Conservation (phyloP, 192 early-diverging fungal genomes). For the Coemansia sp. region DNA sequence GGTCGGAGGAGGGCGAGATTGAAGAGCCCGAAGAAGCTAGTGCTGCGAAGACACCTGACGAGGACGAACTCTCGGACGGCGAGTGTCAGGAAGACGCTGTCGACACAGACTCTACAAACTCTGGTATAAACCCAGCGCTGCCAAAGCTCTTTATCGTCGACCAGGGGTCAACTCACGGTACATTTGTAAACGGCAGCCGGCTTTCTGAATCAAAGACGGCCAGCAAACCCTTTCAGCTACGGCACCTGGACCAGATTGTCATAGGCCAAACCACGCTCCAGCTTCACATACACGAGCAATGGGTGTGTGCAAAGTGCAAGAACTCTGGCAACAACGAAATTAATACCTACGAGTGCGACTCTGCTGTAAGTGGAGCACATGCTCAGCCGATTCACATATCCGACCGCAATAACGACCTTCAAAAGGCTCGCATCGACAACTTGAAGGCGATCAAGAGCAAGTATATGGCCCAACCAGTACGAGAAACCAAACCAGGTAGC, state of each 20-base stretch:
- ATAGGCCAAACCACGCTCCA: conserved; percentile 64
- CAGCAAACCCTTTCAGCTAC: conserved; percentile 60
- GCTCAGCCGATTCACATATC: neutral
- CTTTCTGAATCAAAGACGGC: conserved; percentile 65
- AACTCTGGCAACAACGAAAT: conserved; percentile 58
- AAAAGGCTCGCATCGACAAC: conserved; percentile 23
- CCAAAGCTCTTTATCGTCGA: conserved; percentile 59
- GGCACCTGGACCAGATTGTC: conserved; percentile 59
- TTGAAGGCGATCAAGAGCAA: conserved; percentile 30
- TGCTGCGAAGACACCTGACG: neutral
- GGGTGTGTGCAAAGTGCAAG: conserved; percentile 65
- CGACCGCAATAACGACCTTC: neutral
- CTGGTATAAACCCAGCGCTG: neutral
- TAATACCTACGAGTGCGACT: neutral
- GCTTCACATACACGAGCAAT: conserved; percentile 65
- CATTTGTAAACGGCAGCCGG: conserved; percentile 66
- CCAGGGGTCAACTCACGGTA: conserved; percentile 75
- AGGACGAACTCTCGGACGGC: conserved; percentile 23
- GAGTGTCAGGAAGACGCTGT: conserved; percentile 15
- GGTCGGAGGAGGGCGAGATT: conserved; percentile 45
- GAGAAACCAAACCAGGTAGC: neutral
- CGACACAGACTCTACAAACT: neutral
- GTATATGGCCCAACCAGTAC: conserved; percentile 1
- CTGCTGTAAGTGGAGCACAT: neutral
- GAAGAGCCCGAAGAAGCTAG: conserved; percentile 10